A percentile compares a stretch with the other conserved stretches of the same genome.
phyloP scores from a whole-genome alignment of 768 basidiomycete species.

The Boletus sp. region DNA sequence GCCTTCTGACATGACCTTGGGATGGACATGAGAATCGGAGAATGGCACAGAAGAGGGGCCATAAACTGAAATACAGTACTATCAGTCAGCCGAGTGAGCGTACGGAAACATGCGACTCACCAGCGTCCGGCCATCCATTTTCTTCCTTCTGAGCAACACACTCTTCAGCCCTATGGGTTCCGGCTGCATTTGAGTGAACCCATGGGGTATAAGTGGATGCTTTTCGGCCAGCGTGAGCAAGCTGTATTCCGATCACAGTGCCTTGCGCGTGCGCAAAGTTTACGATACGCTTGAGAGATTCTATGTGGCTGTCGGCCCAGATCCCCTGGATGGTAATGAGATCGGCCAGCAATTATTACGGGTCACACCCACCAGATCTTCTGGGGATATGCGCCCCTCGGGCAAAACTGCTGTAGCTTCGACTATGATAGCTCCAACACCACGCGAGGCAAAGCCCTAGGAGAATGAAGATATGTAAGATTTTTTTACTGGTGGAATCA shows the following conservation, averaged over 20 bases:
- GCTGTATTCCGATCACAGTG: constrained; percentile 72
- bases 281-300: constrained; percentile 65
- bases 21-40: constrained; percentile 48
- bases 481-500: background rate
- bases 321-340: constrained; percentile 43
- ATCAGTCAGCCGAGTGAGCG: background rate
- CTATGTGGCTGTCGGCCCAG: constrained; percentile 77
- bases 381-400: constrained; percentile 73
- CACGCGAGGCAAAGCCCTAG: constrained; percentile 65
- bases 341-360: background rate
- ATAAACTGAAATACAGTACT: constrained; percentile 42
- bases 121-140: constrained; percentile 67
- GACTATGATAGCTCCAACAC: constrained; percentile 65
- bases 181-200: constrained; percentile 43
- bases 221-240: constrained; percentile 74
- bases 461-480: background rate
- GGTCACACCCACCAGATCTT: constrained; percentile 57
- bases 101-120: constrained; percentile 31
- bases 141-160: constrained; percentile 48
- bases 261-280: constrained; percentile 72
- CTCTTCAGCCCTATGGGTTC: constrained; percentile 29
- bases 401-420: constrained; percentile 76
- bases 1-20: constrained; percentile 54
- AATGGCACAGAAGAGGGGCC: constrained; percentile 62
- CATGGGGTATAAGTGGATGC: constrained; percentile 70